These are phyloP conservation scores for Chlamydomonas eustigma DNA, from an alignment of 139 green algal genomes.

Conservation along the genomic window DNA sequence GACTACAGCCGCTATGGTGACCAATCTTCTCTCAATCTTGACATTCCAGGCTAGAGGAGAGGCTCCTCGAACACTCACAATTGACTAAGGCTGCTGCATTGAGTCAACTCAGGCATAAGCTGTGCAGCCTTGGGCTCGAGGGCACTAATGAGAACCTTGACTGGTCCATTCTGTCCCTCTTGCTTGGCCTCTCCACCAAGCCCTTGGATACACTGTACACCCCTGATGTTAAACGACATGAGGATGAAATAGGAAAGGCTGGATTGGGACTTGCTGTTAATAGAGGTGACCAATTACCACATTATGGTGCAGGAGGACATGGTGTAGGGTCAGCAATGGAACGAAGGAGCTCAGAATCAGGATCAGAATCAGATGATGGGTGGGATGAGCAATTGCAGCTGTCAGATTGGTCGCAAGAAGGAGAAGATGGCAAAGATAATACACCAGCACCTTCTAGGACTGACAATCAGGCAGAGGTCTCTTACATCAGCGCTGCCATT, in stretches of 20 bases:
- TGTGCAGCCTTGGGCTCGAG: conserved; percentile 12
- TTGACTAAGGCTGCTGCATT: conserved; percentile 16
- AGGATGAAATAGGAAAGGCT: too few species aligned
- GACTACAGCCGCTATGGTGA: neutral
- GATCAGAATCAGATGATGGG: neutral
- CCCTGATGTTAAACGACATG: neutral
- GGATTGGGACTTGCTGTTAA: too few species aligned
- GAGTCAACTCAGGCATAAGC: neutral
- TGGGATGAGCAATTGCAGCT: conserved; percentile 12
- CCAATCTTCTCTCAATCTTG: neutral
- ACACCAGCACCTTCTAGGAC: neutral
- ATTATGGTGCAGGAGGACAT: neutral
- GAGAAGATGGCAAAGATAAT: neutral
- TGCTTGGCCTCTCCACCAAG: conserved; percentile 12
- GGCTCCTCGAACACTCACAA: conserved; percentile 24
- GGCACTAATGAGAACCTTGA: neutral
- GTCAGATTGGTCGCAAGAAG: conserved; percentile 20
- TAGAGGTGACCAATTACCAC: too few species aligned
- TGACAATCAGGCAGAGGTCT: neutral
- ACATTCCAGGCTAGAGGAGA: conserved; percentile 14
- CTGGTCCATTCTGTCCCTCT: conserved; percentile 8
- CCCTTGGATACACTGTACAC: conserved; percentile 12
- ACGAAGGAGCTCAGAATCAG: neutral
- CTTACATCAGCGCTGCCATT: neutral
- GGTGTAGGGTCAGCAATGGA: neutral